A percentile compares a stretch with the other conserved stretches of the same genome.
These are phyloP conservation scores for Capsella rubella DNA, from an alignment of 441 rosid species.

Conservation along the genomic window DNA sequence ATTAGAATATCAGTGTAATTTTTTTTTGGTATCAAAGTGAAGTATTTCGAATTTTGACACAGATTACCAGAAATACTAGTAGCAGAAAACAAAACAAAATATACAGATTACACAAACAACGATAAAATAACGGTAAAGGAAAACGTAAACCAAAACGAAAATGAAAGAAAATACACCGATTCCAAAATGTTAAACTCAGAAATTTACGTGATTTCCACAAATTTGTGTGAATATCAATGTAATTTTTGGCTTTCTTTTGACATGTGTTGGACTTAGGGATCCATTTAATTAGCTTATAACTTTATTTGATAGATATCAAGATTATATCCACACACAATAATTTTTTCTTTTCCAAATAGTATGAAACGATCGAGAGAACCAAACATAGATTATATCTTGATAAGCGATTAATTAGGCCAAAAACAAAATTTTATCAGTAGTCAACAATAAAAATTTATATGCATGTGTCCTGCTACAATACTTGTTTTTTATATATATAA, in stretches of 20 bases:
- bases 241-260: background rate
- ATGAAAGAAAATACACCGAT: too few relatives aligned
- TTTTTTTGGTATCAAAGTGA: too few relatives aligned
- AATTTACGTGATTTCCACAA: too few relatives aligned
- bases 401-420: background rate
- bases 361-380: background rate
- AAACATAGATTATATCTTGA: background rate
- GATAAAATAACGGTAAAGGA: too few relatives aligned
- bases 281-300: conserved; percentile 11
- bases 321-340: background rate
- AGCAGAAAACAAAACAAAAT: too few relatives aligned
- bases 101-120: too few relatives aligned
- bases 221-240: too few relatives aligned
- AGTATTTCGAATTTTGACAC: too few relatives aligned
- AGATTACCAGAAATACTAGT: too few relatives aligned
- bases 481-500: too few relatives aligned
- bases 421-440: background rate
- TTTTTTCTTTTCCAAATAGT: background rate
- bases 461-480: background rate
- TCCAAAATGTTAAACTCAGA: too few relatives aligned
- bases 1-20: background rate
- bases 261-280: background rate
- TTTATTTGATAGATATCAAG: background rate
- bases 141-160: too few relatives aligned
- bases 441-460: background rate